A percentile compares a stretch with the other conserved stretches of the same genome.
These are phyloP conservation scores for Pichia sp. DNA, from an alignment of 1,139 yeast genomes.

Conservation along the genomic window DNA sequence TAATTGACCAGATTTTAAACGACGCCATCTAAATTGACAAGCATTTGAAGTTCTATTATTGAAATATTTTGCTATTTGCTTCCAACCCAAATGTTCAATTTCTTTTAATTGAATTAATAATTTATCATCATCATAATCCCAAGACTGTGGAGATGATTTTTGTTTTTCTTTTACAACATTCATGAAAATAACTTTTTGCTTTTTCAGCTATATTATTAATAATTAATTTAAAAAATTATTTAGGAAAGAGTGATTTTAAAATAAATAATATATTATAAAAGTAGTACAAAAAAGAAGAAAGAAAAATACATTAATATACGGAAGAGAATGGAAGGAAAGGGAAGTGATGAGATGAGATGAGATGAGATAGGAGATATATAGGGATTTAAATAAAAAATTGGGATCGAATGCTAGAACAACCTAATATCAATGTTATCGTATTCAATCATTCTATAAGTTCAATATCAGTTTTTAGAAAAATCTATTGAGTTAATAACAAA, in stretches of 20 bases:
- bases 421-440: too few relatives aligned
- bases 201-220: too few relatives aligned
- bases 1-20: slow-evolving; percentile 46
- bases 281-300: neutral
- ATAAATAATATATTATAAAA: too few relatives aligned
- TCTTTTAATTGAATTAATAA: slow-evolving; percentile 66
- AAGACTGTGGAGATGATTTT: slow-evolving; percentile 53
- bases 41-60: slow-evolving; percentile 73
- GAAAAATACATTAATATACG: neutral
- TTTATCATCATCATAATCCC: slow-evolving; percentile 74
- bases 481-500: too few relatives aligned
- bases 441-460: too few relatives aligned
- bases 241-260: too few relatives aligned
- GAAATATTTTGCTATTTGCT: slow-evolving; percentile 68
- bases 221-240: too few relatives aligned
- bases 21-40: slow-evolving; percentile 77
- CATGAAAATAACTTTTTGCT: too few relatives aligned
- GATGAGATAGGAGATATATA: neutral
- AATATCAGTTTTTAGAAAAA: too few relatives aligned
- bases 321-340: neutral
- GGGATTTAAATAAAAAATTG: too few relatives aligned
- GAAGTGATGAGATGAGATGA: slow-evolving; percentile 1
- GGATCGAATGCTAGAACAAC: too few relatives aligned
- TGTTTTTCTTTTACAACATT: too few relatives aligned
- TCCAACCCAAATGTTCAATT: slow-evolving; percentile 71